Base-by-base conservation (phyloP, 2,329 filamentous ascomycete species). In the Aspergillus sp. region DNA sequence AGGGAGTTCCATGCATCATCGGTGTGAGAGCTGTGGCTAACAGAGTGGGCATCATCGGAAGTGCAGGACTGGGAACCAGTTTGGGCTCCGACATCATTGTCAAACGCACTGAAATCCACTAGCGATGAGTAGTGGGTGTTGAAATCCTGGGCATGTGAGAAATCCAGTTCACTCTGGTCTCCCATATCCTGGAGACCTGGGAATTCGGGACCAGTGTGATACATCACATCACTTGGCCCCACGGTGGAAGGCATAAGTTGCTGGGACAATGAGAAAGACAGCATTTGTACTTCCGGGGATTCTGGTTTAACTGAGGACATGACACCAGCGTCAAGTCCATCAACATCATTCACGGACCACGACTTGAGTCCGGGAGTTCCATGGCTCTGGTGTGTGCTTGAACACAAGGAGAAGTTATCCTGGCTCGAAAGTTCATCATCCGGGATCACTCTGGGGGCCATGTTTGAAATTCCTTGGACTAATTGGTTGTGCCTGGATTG, bases 341-440 rank as follows among this genome's bases (percentile, higher is more conserved):
- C 76, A 67, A 73, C 65, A 67, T 73, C 72, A 66, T 69, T 73
- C 64, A 78, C 60, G 47, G 69, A 65, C 77, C 77, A 79, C 54
- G 73, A 67, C 63, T 72, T 73, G 58, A 77, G 67, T 47, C 75
- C 75, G 61, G 71, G 60, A 46, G 63, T 72, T 67, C 71, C 73
- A 67, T 68, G 68, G 69, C 63, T 65, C 67, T 68, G 71, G 60
- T 69, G 68, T 57, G 73, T 69, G 66, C 68, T 75, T 65, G 76
- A 77, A 69, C 73, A 76, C 62, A 77, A 71, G 61, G 76, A 76
- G 63, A 76, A 76, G 63, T 65, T 73, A 70, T 77, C 75, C 67
- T 75, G 74, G 68, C 71, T 75, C 56, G 74, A 74, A 62, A 77
- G 68, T 59, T 78, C 76, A 75, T 77, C 73, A 76, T 78, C 76